Base-by-base conservation (phyloP, 73 alveolate species). In the Breviolum minutum region DNA sequence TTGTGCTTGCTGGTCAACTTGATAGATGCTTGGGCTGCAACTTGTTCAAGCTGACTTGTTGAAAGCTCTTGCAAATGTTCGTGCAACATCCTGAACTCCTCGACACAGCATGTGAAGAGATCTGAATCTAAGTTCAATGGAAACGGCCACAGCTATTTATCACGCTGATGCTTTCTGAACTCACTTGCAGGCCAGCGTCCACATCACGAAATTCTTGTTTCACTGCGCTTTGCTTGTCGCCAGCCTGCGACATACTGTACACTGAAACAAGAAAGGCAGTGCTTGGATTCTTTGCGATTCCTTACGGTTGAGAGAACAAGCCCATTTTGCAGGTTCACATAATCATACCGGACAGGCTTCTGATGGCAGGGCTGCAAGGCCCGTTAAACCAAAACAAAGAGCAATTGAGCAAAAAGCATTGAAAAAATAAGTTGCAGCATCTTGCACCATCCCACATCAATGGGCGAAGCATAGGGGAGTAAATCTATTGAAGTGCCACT, bases 41-140 rank as follows among this genome's bases (percentile, higher is more conserved):
- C 30, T 22, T 5, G 60, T 27, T 27, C 80, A 10, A 86, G 80
- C 63, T 86, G 80, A 7, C 14, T 29, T 63, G 10, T 61, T 5
- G 26, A 24, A 29, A 86, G 94, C 8, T 86, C 94, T 63, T 63
- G 77, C 80, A 86, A 63, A 63, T 86, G 27, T 16, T 63, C 79
- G 54, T 86, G 79, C 94, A 86, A n/a, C 32, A 86, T 61, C 79
- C 79, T 22, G 63, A 86, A 86, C 80, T 86, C 94, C 94, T 86
- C 5, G 83, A 24, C 40, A 14, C 32, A 62, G 94, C 32, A 63
- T 60, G 11, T 17, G 48, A 30, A 29, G 63, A 6, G 12, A 84
- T 84, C n/a, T 11, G 63, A 11, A 26, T 48, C 32, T 32, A 22
- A 40, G 60, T 30, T 14, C 48, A 79, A 29, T 77, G 87, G 87